Evolutionary conservation across 768 basidiomycete species (phyloP), one percentile per base, ranked within the genome.

Genomic region (Auriculariales sp.): DNA sequence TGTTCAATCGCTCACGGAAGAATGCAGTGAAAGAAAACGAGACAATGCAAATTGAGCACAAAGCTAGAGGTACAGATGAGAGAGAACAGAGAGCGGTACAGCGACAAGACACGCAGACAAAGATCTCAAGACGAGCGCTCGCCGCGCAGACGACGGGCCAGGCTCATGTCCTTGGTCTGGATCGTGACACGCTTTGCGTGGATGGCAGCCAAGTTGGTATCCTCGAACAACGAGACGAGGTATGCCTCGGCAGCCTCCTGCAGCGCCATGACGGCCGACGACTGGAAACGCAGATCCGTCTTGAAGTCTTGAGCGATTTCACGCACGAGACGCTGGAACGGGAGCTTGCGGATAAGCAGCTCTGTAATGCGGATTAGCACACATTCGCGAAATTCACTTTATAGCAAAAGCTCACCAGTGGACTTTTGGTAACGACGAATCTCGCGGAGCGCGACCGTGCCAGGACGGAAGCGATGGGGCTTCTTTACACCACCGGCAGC

Each of bases 151-250:
- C 72, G 66, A 47, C 73, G 66, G 17, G 73, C 72, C 29, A 75
- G 65, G 35, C 71, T 70, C 46, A 73, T 62, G 54, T 74, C 74
- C 64, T 75, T 78, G 46, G 67, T 69, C 66, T 78, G 77, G 64
- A 93, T 94, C 46, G 92, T 93, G 36, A 71, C 56, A 70, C 85
- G 82, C 68, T 89, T 89, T 48, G 86, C 86, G 61, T 89, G 85
- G 64, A 89, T 89, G 50, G 86, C 86, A 57, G 86, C 86, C 76
- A 90, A 79, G 72, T 88, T 87, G 53, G 85, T 87, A 70, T 87
- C 84, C 59, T 88, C 85, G 59, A 88, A 88, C 62, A 88, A 73
- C 24, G 81, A 85, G 59, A 86, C 84, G 51, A 86, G 83, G 69
- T 87, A 87, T 25, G 83, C 84, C 72, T 93, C 90, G 46, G 86